These are phyloP conservation scores for Spathaspora boniae DNA, from an alignment of 805 yeast genomes.

Conservation along the genomic window DNA sequence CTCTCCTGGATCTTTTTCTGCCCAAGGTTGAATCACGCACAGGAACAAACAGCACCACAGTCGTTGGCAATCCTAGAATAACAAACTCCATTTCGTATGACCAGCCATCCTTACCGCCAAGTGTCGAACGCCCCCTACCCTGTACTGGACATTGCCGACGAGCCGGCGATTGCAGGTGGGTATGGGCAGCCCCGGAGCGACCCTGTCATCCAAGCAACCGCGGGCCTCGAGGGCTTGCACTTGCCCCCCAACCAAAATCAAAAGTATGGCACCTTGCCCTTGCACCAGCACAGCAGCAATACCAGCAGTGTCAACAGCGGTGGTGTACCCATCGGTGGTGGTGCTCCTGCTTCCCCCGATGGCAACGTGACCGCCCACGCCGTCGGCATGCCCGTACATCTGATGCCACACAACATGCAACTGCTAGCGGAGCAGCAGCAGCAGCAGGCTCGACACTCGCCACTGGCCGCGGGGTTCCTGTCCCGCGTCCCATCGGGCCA, in stretches of 20 bases:
- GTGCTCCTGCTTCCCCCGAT: slow-evolving; percentile 3
- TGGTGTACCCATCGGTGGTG: too few relatives aligned
- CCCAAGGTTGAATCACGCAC: too few relatives aligned
- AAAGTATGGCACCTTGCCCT: not conserved
- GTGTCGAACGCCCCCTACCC: slow-evolving; percentile 17
- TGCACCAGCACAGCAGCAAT: not conserved
- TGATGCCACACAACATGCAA: slow-evolving; percentile 1
- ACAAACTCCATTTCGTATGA: too few relatives aligned
- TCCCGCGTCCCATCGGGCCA: not conserved
- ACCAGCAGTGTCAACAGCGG: slow-evolving; percentile 1
- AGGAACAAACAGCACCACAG: too few relatives aligned
- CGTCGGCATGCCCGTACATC: slow-evolving; percentile 4
- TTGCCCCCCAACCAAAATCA: slow-evolving; percentile 9
- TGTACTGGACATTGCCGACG: slow-evolving; percentile 9
- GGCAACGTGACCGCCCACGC: slow-evolving; percentile 2
- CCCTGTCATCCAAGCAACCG: slow-evolving; percentile 4
- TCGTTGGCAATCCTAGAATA: too few relatives aligned
- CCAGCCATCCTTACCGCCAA: slow-evolving; percentile 10
- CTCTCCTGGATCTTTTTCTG: too few relatives aligned
- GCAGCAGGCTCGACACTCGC: slow-evolving; percentile 5
- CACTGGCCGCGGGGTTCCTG: slow-evolving; percentile 1
- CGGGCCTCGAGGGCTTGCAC: slow-evolving; percentile 9
- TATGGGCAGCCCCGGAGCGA: not conserved
- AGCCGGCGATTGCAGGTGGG: too few relatives aligned
- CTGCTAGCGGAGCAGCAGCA: not conserved